A percentile compares a stretch with the other conserved stretches of the same genome.
phyloP scores from a whole-genome alignment of 805 yeast species.

The Pichia rugopelliculosa region DNA sequence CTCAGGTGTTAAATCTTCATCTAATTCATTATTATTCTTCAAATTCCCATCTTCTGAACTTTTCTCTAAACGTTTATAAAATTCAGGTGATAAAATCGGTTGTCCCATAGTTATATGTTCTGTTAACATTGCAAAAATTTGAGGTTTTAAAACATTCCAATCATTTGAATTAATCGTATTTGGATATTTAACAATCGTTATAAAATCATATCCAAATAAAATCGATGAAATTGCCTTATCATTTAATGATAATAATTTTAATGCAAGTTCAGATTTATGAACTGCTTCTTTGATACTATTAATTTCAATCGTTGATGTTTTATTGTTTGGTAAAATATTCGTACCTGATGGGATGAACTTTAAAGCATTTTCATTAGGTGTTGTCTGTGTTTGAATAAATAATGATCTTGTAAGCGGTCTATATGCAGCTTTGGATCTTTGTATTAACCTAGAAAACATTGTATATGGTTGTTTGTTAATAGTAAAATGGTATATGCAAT shows the following conservation, averaged over 20 bases:
- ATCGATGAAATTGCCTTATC: conserved; percentile 57
- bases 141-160: conserved; percentile 62
- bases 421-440: neutral
- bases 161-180: conserved; percentile 14
- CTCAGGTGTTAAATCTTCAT: conserved; percentile 40
- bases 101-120: conserved; percentile 49
- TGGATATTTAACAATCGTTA: conserved; percentile 61
- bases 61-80: conserved; percentile 27
- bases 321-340: conserved; percentile 55
- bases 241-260: conserved; percentile 65
- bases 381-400: conserved; percentile 75
- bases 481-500: too few species aligned
- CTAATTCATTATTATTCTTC: conserved; percentile 34
- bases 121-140: conserved; percentile 51
- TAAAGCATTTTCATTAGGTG: conserved; percentile 82
- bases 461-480: too few species aligned
- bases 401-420: conserved; percentile 21
- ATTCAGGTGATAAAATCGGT: conserved; percentile 42
- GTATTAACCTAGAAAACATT: neutral
- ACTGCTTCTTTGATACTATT: conserved; percentile 68
- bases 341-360: conserved; percentile 66
- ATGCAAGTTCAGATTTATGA: conserved; percentile 62
- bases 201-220: conserved; percentile 77
- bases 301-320: conserved; percentile 56
- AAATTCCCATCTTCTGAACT: conserved; percentile 30